Evolutionary conservation across 129 eudicot genomes (phyloP).

Genomic region (Pittosporum tobira): DNA sequence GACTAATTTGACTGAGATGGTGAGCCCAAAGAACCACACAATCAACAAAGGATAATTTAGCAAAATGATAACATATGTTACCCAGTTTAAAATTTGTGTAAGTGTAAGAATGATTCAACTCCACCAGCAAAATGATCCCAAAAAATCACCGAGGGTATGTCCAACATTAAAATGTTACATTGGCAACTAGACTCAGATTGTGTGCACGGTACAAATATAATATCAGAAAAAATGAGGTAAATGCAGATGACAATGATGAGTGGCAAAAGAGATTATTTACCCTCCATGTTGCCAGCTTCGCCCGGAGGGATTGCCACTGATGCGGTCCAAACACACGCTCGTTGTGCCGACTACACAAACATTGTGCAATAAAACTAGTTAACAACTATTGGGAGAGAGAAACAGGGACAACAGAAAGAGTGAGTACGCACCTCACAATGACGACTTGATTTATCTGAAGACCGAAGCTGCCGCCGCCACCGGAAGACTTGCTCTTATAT

Average conservation of each 20-base stretch:
- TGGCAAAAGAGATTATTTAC: too few relatives aligned
- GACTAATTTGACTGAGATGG: too few relatives aligned
- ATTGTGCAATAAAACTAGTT: background rate
- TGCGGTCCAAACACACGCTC: constrained; percentile 70
- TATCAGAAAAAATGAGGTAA: background rate
- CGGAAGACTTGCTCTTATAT: constrained; percentile 43
- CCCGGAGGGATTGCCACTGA: constrained; percentile 61
- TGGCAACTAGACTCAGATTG: background rate
- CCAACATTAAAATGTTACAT: background rate
- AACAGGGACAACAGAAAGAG: too few relatives aligned
- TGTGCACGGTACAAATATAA: background rate
- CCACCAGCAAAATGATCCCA: background rate
- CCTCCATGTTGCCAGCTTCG: constrained; percentile 80
- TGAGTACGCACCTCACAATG: constrained; percentile 43
- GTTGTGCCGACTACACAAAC: constrained; percentile 43
- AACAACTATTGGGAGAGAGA: background rate
- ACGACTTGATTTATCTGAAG: constrained; percentile 76
- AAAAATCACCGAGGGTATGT: too few relatives aligned
- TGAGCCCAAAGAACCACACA: too few relatives aligned
- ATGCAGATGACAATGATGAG: too few relatives aligned
- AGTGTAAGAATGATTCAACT: too few relatives aligned
- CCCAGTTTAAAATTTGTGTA: too few relatives aligned
- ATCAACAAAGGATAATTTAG: too few relatives aligned
- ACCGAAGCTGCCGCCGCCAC: constrained; percentile 14
- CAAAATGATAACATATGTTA: too few relatives aligned